phyloP scores from a whole-genome alignment of 75 land plant genomes.

The Adiantum capillusveneris region DNA sequence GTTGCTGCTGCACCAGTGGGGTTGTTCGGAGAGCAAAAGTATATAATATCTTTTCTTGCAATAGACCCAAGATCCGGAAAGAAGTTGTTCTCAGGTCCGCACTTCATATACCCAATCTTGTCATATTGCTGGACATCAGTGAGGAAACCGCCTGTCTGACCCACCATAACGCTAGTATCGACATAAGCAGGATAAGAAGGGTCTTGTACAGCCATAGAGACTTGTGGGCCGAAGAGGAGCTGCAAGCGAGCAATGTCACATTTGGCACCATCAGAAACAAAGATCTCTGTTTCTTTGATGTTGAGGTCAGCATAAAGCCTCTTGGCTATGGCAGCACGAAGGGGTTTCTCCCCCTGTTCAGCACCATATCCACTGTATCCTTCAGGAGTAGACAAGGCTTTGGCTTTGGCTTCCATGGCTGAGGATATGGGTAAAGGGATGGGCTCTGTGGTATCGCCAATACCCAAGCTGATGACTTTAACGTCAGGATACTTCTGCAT shows the following conservation, averaged over 20 bases:
- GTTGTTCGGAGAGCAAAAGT: conserved; percentile 92
- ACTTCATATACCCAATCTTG: conserved; percentile 69
- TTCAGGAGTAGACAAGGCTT: conserved; percentile 24
- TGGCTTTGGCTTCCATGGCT: conserved; percentile 53
- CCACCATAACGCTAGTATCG: conserved; percentile 79
- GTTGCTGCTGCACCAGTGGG: conserved; percentile 80
- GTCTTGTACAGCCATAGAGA: conserved; percentile 44
- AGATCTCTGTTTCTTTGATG: conserved; percentile 30
- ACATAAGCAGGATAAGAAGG: conserved; percentile 68
- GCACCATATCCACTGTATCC: conserved; percentile 50
- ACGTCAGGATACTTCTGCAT: conserved; percentile 57
- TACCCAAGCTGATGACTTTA: conserved; percentile 62
- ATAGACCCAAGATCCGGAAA: conserved; percentile 55
- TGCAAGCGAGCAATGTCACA: conserved; percentile 43
- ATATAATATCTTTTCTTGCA: conserved; percentile 63
- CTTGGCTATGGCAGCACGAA: conserved; percentile 29
- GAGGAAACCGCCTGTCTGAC: conserved; percentile 52
- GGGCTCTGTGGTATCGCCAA: conserved; percentile 81
- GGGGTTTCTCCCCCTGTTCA: conserved; percentile 41
- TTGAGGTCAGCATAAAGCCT: conserved; percentile 18
- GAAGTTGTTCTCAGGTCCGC: conserved; percentile 60
- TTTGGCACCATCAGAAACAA: conserved; percentile 46
- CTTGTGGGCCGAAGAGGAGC: conserved; percentile 38
- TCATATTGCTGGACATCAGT: conserved; percentile 45
- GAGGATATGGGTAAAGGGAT: conserved; percentile 52